Evolutionary conservation across 306 rosid genomes (phyloP).

Genomic region (Malus fusca): DNA sequence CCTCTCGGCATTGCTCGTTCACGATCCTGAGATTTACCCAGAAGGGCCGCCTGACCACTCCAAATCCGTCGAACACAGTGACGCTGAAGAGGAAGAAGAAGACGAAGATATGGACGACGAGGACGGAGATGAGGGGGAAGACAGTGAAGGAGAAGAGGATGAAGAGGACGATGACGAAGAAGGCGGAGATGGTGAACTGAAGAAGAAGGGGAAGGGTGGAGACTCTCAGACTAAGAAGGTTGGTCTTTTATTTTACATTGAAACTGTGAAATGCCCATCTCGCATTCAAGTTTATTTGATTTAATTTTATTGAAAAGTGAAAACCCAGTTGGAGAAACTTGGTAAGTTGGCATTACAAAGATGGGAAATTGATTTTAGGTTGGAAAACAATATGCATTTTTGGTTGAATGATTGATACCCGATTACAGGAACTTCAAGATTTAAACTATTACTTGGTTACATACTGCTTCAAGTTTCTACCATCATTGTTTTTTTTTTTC

Average conservation of each 20-base stretch:
- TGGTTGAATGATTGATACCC: not conserved
- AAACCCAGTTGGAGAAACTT: not conserved
- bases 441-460: not conserved
- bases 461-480: not conserved
- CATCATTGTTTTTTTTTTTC: not conserved
- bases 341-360: not conserved
- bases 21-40: conserved; percentile 86
- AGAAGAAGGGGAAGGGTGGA: conserved; percentile 28
- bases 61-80: conserved; percentile 10
- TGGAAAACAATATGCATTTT: not conserved
- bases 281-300: not conserved
- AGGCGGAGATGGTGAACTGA: conserved; percentile 19
- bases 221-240: conserved; percentile 84
- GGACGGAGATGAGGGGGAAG: conserved; percentile 9
- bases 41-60: conserved; percentile 35
- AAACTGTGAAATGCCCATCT: conserved; percentile 7
- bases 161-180: conserved; percentile 23
- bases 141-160: not conserved
- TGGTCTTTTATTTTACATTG: not conserved
- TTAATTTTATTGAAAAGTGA: not conserved
- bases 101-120: conserved; percentile 13
- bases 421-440: not conserved
- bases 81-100: conserved; percentile 26
- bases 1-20: conserved; percentile 73
- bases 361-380: not conserved